A percentile compares a stretch with the other conserved stretches of the same genome.
These are phyloP conservation scores for Gossypium thurberi DNA, from an alignment of 345 rosid species.

Conservation along the genomic window DNA sequence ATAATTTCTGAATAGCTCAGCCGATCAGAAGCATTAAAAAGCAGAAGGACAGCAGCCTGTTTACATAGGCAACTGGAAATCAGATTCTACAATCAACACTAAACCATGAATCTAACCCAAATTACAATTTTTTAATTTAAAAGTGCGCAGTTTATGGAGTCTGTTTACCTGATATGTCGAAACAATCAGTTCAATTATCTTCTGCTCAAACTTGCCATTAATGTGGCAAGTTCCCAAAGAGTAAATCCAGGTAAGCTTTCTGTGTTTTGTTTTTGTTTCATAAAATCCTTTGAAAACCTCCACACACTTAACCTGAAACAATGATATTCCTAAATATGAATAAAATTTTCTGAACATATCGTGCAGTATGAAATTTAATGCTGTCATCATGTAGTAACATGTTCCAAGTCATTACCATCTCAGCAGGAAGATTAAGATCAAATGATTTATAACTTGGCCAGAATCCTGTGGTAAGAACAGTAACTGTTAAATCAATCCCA, in stretches of 20 bases:
- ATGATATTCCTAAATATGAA: background rate
- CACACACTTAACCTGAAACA: conserved; percentile 53
- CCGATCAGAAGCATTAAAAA: conserved; percentile 75
- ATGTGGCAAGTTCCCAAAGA: conserved; percentile 60
- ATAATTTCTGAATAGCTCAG: conserved; percentile 76
- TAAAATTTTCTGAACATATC: background rate
- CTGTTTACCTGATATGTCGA: conserved; percentile 69
- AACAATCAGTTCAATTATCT: conserved; percentile 55
- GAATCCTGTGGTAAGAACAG: conserved; percentile 65
- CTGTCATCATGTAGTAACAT: background rate
- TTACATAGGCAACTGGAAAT: conserved; percentile 7
- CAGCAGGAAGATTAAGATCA: conserved; percentile 60
- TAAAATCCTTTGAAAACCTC: conserved; percentile 63
- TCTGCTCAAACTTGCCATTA: conserved; percentile 57
- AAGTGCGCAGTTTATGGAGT: background rate
- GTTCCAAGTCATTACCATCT: conserved; percentile 34
- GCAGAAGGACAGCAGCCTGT: conserved; percentile 83
- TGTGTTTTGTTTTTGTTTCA: conserved; percentile 49
- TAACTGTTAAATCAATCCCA: conserved; percentile 58
- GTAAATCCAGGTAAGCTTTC: conserved; percentile 67
- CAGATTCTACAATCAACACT: background rate
- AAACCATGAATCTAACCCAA: background rate
- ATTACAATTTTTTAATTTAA: background rate
- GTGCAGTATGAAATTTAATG: background rate
- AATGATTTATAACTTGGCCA: conserved; percentile 77